Percentiles rank a stretch among this genome's conserved stretches.
Evolutionary conservation across 345 rosid genomes (phyloP).

Genomic region (Brassica rapa): DNA sequence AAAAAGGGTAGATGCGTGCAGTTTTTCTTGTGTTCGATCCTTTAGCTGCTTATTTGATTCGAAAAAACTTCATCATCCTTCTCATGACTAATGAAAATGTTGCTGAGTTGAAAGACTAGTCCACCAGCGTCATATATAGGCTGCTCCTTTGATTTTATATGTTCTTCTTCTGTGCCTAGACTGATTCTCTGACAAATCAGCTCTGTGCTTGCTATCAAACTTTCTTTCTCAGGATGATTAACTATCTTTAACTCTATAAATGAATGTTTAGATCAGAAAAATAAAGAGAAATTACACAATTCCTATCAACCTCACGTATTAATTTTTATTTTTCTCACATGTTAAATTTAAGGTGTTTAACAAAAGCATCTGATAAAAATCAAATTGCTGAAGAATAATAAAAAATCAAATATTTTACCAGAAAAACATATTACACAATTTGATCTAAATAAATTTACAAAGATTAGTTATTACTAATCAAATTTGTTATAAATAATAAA

Average conservation of each 20-base stretch:
- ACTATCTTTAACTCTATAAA: not conserved
- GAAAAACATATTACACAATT: not conserved
- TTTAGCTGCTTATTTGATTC: not conserved
- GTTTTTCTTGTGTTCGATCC: not conserved
- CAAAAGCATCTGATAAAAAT: not conserved
- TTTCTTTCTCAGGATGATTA: not conserved
- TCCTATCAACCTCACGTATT: not conserved
- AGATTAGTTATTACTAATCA: not conserved
- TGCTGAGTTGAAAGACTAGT: not conserved
- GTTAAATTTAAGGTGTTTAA: not conserved
- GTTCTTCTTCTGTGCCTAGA: not conserved
- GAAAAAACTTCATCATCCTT: not conserved
- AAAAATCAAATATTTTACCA: not conserved
- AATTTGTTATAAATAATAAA: not conserved
- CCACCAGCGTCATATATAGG: not conserved
- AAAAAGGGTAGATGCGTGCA: not conserved
- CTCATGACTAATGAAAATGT: not conserved
- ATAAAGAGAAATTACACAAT: not conserved
- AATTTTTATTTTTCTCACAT: not conserved
- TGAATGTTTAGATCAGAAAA: not conserved
- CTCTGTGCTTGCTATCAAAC: not conserved
- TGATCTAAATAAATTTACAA: not conserved
- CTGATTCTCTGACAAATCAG: not conserved
- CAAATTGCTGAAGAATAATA: not conserved
- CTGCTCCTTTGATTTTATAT: not conserved